Percentiles rank a stretch among this genome's conserved stretches.
Evolutionary conservation across 164 flowering plant genomes (phyloP).

Genomic region (Umbellularia californica): DNA sequence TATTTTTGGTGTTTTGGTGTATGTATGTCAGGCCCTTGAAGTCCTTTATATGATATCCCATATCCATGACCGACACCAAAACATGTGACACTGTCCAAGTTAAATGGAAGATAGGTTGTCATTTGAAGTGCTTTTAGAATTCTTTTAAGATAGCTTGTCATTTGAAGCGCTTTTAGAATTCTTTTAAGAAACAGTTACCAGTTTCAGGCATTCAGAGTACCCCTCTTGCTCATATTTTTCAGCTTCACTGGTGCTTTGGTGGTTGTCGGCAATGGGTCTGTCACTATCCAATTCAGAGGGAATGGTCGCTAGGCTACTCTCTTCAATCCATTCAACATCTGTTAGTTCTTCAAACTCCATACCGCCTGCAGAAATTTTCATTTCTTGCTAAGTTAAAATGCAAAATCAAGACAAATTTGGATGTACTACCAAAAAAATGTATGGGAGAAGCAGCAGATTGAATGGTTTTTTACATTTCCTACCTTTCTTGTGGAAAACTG

Average conservation of each 20-base stretch:
- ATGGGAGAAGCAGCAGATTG: background rate
- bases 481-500: background rate
- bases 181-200: conserved; percentile 26
- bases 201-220: conserved; percentile 18
- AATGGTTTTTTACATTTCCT: too few species aligned
- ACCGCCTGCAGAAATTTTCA: conserved; percentile 29
- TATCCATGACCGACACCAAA: background rate
- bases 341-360: conserved; percentile 20
- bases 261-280: conserved; percentile 11
- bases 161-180: background rate
- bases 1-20: background rate
- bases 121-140: background rate
- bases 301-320: conserved; percentile 15
- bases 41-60: background rate
- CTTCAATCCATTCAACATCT: conserved; percentile 20
- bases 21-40: background rate
- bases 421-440: too few species aligned
- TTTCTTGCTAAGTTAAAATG: background rate
- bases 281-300: conserved; percentile 23
- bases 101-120: background rate
- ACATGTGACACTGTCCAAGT: background rate
- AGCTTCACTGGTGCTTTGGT: conserved; percentile 19
- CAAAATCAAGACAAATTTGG: conserved; percentile 1
- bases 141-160: background rate
- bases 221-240: conserved; percentile 21